Percentiles rank a stretch among this genome's conserved stretches.
Conservation (phyloP, 2,329 filamentous ascomycete species). For the Aspergillus sp. region DNA sequence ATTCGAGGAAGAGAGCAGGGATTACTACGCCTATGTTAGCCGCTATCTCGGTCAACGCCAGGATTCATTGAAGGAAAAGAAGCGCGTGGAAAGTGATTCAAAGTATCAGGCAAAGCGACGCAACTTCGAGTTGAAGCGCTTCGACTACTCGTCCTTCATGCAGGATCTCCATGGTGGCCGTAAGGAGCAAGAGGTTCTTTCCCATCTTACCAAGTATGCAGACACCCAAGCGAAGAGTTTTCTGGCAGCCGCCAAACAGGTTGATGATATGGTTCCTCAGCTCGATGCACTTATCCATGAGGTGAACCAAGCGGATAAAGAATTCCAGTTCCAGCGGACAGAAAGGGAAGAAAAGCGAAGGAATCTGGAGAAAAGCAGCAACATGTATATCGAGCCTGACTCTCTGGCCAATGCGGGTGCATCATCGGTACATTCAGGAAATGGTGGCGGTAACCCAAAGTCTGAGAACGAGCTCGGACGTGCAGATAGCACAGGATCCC, state of each 20-base stretch:
- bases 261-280: conserved; percentile 83
- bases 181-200: conserved; percentile 95
- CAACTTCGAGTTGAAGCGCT: conserved; percentile 95
- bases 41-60: conserved; percentile 95
- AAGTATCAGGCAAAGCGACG: conserved; percentile 94
- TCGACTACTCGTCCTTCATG: conserved; percentile 99
- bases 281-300: conserved; percentile 84
- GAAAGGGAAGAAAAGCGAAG: conserved; percentile 94
- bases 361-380: conserved; percentile 83
- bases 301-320: conserved; percentile 91
- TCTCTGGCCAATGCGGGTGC: conserved; percentile 49
- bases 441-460: conserved; percentile 53
- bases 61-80: conserved; percentile 96
- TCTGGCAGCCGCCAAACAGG: conserved; percentile 78
- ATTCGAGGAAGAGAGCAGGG: conserved; percentile 97
- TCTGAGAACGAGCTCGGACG: conserved; percentile 71
- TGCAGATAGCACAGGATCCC: conserved; percentile 73
- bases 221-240: conserved; percentile 86
- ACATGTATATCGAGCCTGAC: conserved; percentile 70
- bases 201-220: conserved; percentile 90
- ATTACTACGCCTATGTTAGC: conserved; percentile 94
- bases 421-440: conserved; percentile 36
- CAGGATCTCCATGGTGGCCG: conserved; percentile 98
- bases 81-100: conserved; percentile 87
- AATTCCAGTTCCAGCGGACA: conserved; percentile 92